Base-by-base conservation (phyloP, 1,284 basidiomycete genomes). In the Neonothopanus nambi region DNA sequence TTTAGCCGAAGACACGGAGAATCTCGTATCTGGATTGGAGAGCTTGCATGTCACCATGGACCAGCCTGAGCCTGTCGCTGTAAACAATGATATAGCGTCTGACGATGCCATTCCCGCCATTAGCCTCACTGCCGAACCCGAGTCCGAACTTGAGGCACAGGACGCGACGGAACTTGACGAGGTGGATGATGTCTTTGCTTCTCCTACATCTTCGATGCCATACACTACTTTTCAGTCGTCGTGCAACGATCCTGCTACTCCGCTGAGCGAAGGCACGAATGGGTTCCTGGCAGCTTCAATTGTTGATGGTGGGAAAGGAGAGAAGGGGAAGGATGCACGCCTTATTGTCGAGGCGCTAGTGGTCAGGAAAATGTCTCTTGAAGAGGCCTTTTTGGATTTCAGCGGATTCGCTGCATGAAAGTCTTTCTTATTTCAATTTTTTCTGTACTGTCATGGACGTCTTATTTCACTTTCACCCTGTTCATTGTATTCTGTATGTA, bases 341-440 rank as follows among this genome's bases (percentile, higher is more conserved):
- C 69, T 87, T 7, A 90, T 91, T 44, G 87, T 91, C n/a, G 89
- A 91, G 65, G 89, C 80, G 1, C 75, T 91, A 26, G 85, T 91
- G 2, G 83, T 90, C 13, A 75, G 87, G 47, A 88, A 91, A 66
- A 73, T 89, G 69, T 83, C 83, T 9, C 62, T 86, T 3, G 84
- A 87, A 52, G 89, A 90, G 63, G 84, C 76, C 8, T 90, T 84
- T 65, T 65, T 90, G 54, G 87, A 90, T 65, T 89, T 91, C 63
- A 81, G 78, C 8, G 82, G 82, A 5, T 86, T 90, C 40, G 48
- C 30, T 11, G 13, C 30, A 33, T 33, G 30, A 33, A 33, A 33
- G 3, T 4, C 13, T 4, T 33, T 13, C 13, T 33, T 33, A 11
- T 9, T 33, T 28, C 26, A n/a, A n/a, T n/a, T n/a, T n/a, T n/a